Base-by-base conservation (phyloP, 805 yeast genomes). In the Clavispora fructus region DNA sequence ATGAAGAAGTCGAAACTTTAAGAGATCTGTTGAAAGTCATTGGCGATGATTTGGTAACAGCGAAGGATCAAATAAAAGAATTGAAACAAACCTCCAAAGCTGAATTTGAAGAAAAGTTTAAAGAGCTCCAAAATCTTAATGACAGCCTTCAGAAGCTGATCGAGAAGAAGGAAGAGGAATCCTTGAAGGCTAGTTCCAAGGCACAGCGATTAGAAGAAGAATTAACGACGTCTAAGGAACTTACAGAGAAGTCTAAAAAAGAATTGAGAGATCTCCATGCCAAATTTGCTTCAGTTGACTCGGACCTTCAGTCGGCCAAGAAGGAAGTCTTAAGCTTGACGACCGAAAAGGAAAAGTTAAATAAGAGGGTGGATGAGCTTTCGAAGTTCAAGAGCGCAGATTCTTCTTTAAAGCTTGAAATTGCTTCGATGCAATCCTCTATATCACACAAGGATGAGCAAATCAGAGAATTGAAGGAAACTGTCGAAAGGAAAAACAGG, bases 31-130 rank as follows among this genome's bases (percentile, higher is more conserved):
- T 91, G 44, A 76, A 76, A 51, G 81, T 78, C 46, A 74, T 90
- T 26, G 97, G 97, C 1, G 79, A 86, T 56, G 95, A 88, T 42
- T 69, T 90, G 7, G 95, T 90, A 1, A 75, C 78, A 6, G 79
- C 89, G 0, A 80, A 77, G 52, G 88, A 85, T 40, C 67, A 78
- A 44, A 43, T 82, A 17, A 83, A 84, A 54, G 61, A 57, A 4
- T 30, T 63, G 16, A 60, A 57, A 41, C 16, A 37, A 2, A 35
- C 45, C 6, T 12, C 40, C 4, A 27, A 41, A 6, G 47, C 27
- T 17, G 39, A 46, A n/a, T 12, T 28, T 13, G 42, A 45, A 41
- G 38, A 26, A 11, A 13, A 30, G 31, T 17, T 41, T 42, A 33
- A 40, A 29, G 43, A 40, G 16, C 41, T 46, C 29, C 43, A 50